Base-by-base conservation (phyloP, 1,139 yeast genomes). In the Waltiozyma solani region DNA sequence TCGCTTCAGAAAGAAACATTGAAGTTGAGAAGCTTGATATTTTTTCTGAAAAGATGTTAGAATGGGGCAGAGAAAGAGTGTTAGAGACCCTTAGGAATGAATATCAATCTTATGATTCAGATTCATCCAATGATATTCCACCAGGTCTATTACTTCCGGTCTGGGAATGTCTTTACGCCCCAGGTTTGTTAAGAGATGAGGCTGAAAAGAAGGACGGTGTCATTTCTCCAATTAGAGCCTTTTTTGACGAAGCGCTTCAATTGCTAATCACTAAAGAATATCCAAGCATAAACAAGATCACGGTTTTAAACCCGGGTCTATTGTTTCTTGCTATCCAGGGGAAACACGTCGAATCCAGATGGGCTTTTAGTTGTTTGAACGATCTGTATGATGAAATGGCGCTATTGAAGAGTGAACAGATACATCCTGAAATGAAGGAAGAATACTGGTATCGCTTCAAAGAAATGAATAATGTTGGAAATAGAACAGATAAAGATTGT, bases 291-390 rank as follows among this genome's bases (percentile, higher is more conserved):
- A 40, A 52, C 17, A 47, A 44, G 14, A 36, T 52, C 26, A 40
- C 45, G 31, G 43, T 48, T 6, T 44, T 60, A 3, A 53, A 62
- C 13, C 68, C 86, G 0, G 84, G 82, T 2, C 43, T 69, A 5
- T 54, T 80, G 2, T 75, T 63, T 51, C 62, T 75, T 26, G 49
- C 73, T 40, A 71, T 76, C 42, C 77, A 73, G 39, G 84, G 80
- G 0, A 56, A 63, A n/a, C 49, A 53, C 0, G 60, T 56, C 7
- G 71, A 72, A 44, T 60, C 63, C 34, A 44, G 50, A 4, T 78
- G 79, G 79, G 70, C 79, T 2, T 45, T 59, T 40, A 46, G 54
- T 11, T 48, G 59, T 46, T 49, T 66, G 41, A 49, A 55, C 30
- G 26, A 40, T 13, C 34, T 57, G 12, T 43, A 47, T 7, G 40